phyloP scores from a whole-genome alignment of 441 rosid species.

The Adansonia gregorii region DNA sequence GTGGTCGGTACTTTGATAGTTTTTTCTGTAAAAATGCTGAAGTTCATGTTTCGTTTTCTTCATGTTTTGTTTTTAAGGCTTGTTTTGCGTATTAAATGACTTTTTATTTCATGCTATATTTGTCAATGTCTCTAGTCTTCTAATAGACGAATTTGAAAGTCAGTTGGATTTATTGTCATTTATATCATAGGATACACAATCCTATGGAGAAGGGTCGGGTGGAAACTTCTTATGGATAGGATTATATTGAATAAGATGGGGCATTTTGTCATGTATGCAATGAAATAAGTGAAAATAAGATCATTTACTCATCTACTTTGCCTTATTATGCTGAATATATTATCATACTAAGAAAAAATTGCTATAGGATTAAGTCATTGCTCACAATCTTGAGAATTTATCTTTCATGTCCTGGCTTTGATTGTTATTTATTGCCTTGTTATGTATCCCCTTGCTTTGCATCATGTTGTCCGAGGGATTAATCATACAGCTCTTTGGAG shows the following conservation, averaged over 20 bases:
- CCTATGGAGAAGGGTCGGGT: background rate
- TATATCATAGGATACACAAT: background rate
- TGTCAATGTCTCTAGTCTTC: background rate
- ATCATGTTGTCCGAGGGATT: background rate
- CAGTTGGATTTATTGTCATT: conserved; percentile 9
- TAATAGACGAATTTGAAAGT: background rate
- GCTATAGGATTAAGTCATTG: conserved; percentile 6
- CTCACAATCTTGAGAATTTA: background rate
- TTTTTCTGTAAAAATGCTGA: background rate
- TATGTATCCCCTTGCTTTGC: background rate
- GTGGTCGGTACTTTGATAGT: background rate
- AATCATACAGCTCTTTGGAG: background rate
- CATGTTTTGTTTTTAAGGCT: background rate
- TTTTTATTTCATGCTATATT: conserved; percentile 5
- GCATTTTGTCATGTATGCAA: background rate
- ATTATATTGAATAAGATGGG: background rate
- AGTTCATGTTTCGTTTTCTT: background rate
- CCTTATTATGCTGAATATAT: background rate
- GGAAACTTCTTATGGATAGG: background rate
- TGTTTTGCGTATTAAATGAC: background rate
- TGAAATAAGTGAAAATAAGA: background rate
- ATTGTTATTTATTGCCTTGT: conserved; percentile 7
- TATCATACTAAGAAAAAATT: background rate
- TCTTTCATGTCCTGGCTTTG: background rate
- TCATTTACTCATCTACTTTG: background rate